Evolutionary conservation across 1,139 yeast genomes (phyloP).

Genomic region (Saccharomyces hybrid): DNA sequence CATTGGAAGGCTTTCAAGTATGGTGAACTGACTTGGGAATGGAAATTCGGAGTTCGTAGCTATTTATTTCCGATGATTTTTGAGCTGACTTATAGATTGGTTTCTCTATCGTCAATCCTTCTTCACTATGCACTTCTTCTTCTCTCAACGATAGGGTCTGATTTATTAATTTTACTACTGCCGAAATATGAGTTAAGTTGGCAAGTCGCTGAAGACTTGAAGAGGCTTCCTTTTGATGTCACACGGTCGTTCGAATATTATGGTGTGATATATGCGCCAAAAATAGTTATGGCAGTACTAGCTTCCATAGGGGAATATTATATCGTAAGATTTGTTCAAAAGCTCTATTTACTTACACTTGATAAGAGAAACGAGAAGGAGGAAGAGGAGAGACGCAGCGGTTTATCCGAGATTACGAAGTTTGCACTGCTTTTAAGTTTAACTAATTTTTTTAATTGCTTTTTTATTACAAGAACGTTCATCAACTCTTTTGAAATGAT

Average conservation of each 20-base stretch:
- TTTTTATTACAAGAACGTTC: slow-evolving; percentile 71
- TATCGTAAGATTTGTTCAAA: slow-evolving; percentile 43
- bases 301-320: slow-evolving; percentile 69
- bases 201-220: slow-evolving; percentile 24
- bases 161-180: slow-evolving; percentile 1
- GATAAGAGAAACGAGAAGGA: slow-evolving; percentile 26
- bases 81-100: slow-evolving; percentile 24
- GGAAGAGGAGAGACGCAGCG: not conserved
- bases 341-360: slow-evolving; percentile 19
- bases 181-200: slow-evolving; percentile 12
- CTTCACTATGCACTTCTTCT: not conserved
- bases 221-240: slow-evolving; percentile 7
- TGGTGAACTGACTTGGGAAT: slow-evolving; percentile 93
- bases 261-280: slow-evolving; percentile 47
- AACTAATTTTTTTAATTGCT: slow-evolving; percentile 79
- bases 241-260: slow-evolving; percentile 22
- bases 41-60: slow-evolving; percentile 70
- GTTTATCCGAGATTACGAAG: slow-evolving; percentile 8
- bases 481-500: slow-evolving; percentile 77
- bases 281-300: slow-evolving; percentile 57
- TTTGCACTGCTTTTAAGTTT: slow-evolving; percentile 42
- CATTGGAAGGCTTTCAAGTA: slow-evolving; percentile 65
- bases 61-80: slow-evolving; percentile 74
- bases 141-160: slow-evolving; percentile 3
- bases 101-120: slow-evolving; percentile 4